Evolutionary conservation across 495 filamentous ascomycete species (phyloP), one percentile per base, ranked within the genome.

Genomic region (Penicillium paradoxum): DNA sequence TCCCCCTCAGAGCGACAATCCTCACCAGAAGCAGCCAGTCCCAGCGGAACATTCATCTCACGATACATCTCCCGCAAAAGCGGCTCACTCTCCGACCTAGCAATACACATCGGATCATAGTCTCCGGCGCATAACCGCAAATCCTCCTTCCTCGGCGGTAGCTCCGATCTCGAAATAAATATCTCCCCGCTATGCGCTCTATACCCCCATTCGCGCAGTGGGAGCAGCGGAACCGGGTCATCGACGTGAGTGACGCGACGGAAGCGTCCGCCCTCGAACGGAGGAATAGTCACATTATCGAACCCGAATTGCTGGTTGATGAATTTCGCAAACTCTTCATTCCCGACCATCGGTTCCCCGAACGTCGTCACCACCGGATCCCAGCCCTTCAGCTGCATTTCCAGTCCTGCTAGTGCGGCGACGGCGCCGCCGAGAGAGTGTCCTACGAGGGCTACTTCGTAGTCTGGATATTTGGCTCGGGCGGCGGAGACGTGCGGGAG

Each of bases 351-450:
- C 17, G 93, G 93, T 65, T 97, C 90, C 14, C 93, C 93, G 65
- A 96, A 97, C 2, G 93, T 97, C 13, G 92, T 96, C 0, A 96
- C 84, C 21, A 68, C 66, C 1, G 89, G 84, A 13, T 83, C 66
- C 83, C 83, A 91, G 6, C 85, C 88, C 4, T 80, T 74, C 19
- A 82, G 63, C 38, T 75, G 58, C 66, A 87, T 80, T 58, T 97
- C 95, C 10, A 96, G 75, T 2, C 80, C 88, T 3, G 91, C 93
- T 8, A 98, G 80, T 3, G 88, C 84, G 2, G 93, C 93, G 0
- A 97, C 90, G 0, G 93, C 95, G 3, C 92, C 93, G 17, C 93
- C 93, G 3, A 97, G 81, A 14, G 89, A 95, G 64, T 98, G 95
- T 1, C 93, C 91, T 14, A 96, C 82, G 1, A 98, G 77, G 4